phyloP scores from a whole-genome alignment of 495 filamentous ascomycete species.

The Penicillium odoratum region DNA sequence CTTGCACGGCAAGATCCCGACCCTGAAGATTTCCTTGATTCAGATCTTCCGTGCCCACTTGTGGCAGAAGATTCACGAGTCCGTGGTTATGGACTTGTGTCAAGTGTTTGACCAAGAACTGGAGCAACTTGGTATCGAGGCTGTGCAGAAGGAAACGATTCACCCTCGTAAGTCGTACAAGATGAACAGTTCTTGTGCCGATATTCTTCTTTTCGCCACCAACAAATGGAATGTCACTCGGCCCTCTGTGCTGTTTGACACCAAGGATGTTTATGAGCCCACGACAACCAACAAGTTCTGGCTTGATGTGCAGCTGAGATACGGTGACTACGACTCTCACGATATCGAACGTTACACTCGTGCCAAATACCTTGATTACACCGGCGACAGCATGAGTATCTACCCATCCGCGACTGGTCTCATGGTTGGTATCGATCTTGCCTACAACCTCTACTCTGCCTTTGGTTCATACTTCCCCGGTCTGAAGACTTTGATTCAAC shows the following conservation, averaged over 20 bases:
- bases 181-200: constrained; percentile 99
- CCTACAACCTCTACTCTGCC: constrained; percentile 97
- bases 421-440: constrained; percentile 98
- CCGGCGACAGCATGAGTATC: constrained; percentile 97
- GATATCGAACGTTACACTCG: constrained; percentile 98
- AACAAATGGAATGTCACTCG: constrained; percentile 99
- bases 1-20: constrained; percentile 99
- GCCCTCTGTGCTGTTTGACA: constrained; percentile 91
- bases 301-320: constrained; percentile 97
- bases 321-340: constrained; percentile 99
- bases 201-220: constrained; percentile 95
- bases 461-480: constrained; percentile 99
- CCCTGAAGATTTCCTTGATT: constrained; percentile 96
- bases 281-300: constrained; percentile 99
- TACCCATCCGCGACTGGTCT: constrained; percentile 97
- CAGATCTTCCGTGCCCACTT: constrained; percentile 99
- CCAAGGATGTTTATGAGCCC: constrained; percentile 92
- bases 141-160: constrained; percentile 99
- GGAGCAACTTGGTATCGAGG: constrained; percentile 94
- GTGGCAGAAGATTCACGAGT: constrained; percentile 99
- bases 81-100: constrained; percentile 98
- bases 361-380: constrained; percentile 99
- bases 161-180: constrained; percentile 99
- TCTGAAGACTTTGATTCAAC: constrained; percentile 92
- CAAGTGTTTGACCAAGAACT: constrained; percentile 99